A percentile compares a stretch with the other conserved stretches of the same genome.
Conservation (phyloP, 768 basidiomycete species). For the Chlorophyllum brunneum region DNA sequence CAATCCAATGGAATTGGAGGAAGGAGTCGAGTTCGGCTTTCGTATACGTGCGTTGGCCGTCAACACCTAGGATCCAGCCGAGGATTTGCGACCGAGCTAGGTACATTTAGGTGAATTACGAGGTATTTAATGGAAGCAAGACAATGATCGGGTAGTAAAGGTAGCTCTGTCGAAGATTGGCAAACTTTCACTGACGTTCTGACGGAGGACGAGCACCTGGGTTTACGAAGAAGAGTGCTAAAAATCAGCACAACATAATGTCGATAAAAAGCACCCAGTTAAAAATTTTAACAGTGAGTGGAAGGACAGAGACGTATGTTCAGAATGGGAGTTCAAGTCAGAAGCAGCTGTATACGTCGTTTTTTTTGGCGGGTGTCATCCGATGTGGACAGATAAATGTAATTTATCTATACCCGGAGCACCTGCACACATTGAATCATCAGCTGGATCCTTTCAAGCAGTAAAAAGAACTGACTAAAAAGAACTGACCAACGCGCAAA, state of each 20-base stretch:
- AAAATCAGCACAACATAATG: constrained; percentile 66
- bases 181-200: constrained; percentile 82
- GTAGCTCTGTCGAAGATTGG: constrained; percentile 78
- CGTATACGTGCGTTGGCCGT: constrained; percentile 74
- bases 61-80: constrained; percentile 73
- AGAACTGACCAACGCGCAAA: constrained; percentile 82
- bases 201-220: not conserved
- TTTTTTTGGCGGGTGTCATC: constrained; percentile 63
- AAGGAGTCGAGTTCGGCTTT: constrained; percentile 80
- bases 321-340: constrained; percentile 8
- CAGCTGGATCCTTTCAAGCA: too few species aligned
- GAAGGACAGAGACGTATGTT: not conserved
- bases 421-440: not conserved
- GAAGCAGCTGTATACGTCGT: not conserved
- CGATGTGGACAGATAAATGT: constrained; percentile 73
- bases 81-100: constrained; percentile 59
- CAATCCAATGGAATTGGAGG: constrained; percentile 73
- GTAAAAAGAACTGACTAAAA: too few species aligned
- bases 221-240: not conserved
- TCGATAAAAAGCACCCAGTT: constrained; percentile 75
- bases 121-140: too few species aligned
- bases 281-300: not conserved
- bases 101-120: too few species aligned
- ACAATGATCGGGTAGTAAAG: constrained; percentile 19
- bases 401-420: constrained; percentile 63